A percentile compares a stretch with the other conserved stretches of the same genome.
phyloP scores from a whole-genome alignment of 495 filamentous ascomycete species.

The Astrothelium subdiscretum region DNA sequence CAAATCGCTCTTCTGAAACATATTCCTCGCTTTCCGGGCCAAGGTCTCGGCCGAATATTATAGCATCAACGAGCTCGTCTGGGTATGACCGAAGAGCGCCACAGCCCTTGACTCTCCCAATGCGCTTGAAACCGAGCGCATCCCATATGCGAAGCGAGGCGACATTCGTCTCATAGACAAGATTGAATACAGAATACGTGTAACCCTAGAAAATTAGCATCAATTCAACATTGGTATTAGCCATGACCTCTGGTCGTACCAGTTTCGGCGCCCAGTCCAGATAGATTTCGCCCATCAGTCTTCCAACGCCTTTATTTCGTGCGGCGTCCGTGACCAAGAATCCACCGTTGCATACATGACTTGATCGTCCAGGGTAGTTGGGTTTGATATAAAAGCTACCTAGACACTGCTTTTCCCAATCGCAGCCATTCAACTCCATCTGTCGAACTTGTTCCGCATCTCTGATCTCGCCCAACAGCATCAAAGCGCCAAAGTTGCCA shows the following conservation, averaged over 20 bases:
- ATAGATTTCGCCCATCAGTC: constrained; percentile 87
- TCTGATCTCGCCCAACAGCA: constrained; percentile 76
- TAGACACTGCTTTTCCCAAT: constrained; percentile 78
- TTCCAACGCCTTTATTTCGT: constrained; percentile 81
- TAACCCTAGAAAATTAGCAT: constrained; percentile 49
- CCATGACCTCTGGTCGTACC: constrained; percentile 28
- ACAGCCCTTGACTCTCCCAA: constrained; percentile 79
- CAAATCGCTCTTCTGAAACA: constrained; percentile 91
- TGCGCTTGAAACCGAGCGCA: constrained; percentile 92
- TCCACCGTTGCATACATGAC: constrained; percentile 91
- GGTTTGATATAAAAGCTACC: constrained; percentile 96
- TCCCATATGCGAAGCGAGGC: constrained; percentile 96
- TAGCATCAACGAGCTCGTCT: constrained; percentile 76
- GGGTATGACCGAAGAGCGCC: constrained; percentile 76
- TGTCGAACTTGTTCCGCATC: constrained; percentile 45
- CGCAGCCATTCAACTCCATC: constrained; percentile 45
- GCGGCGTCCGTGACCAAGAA: constrained; percentile 87
- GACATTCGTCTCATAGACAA: constrained; percentile 96
- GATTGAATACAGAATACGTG: constrained; percentile 92
- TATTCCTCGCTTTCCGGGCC: constrained; percentile 69
- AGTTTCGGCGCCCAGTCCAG: constrained; percentile 89
- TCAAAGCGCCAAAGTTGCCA: constrained; percentile 84
- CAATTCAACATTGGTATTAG: neutral
- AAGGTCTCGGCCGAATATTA: constrained; percentile 90
- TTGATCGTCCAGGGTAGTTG: constrained; percentile 93